These are phyloP conservation scores for Colletotrichum sp. DNA, from an alignment of 2,329 filamentous ascomycete species.

Conservation along the genomic window DNA sequence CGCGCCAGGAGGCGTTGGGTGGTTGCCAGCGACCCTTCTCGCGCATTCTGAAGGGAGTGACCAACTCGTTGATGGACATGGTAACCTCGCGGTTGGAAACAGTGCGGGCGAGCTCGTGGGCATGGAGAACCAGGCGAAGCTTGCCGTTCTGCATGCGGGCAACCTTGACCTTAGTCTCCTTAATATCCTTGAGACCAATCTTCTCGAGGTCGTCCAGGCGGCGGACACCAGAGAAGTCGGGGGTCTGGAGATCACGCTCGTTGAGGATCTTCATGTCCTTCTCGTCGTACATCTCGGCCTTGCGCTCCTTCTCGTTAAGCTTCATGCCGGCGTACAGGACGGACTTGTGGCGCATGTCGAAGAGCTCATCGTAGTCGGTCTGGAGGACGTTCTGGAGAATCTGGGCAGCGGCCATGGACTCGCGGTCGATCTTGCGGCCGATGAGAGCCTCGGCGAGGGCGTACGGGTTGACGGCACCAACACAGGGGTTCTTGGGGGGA, in stretches of 20 bases:
- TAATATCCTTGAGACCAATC: slow-evolving; percentile 43
- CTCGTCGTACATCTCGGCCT: slow-evolving; percentile 39
- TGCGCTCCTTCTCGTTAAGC: slow-evolving; percentile 41
- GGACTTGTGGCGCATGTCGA: slow-evolving; percentile 48
- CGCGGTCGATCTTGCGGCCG: slow-evolving; percentile 44
- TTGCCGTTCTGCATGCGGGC: slow-evolving; percentile 51
- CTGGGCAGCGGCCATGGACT: slow-evolving; percentile 33
- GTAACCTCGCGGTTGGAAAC: slow-evolving; percentile 44
- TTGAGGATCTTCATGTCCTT: slow-evolving; percentile 46
- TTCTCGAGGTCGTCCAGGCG: slow-evolving; percentile 44
- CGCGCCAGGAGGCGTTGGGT: slow-evolving; percentile 45
- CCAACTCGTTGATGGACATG: slow-evolving; percentile 43
- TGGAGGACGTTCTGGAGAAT: slow-evolving; percentile 48
- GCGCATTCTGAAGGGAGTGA: slow-evolving; percentile 39
- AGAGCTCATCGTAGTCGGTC: slow-evolving; percentile 53
- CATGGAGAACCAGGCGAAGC: slow-evolving; percentile 44
- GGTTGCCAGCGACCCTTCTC: slow-evolving; percentile 38
- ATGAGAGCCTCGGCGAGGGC: slow-evolving; percentile 48
- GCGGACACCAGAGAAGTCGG: slow-evolving; percentile 44
- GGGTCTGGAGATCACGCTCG: slow-evolving; percentile 46
- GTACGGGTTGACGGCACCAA: slow-evolving; percentile 49
- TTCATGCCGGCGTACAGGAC: slow-evolving; percentile 46
- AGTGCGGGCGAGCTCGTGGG: slow-evolving; percentile 36
- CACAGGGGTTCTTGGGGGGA: slow-evolving; percentile 40
- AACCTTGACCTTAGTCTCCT: slow-evolving; percentile 39